These are phyloP conservation scores for Oldenlandia corymbosa DNA, from an alignment of 257 asterid genomes.

Conservation along the genomic window DNA sequence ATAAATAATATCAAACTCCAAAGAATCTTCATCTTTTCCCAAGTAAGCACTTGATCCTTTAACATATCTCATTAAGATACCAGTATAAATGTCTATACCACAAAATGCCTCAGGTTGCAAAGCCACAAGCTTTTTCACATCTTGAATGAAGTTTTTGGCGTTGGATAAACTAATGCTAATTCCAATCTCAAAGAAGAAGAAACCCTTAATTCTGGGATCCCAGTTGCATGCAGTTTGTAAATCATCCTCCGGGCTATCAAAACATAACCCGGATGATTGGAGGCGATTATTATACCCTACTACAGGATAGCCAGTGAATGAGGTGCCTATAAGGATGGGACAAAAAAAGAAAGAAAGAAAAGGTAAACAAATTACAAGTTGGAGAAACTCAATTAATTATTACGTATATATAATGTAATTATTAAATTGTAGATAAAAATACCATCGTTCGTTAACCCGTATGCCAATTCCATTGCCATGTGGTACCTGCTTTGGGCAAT, in stretches of 20 bases:
- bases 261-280: conserved; percentile 1
- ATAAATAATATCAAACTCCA: neutral
- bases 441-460: neutral
- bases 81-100: neutral
- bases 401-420: too few species aligned
- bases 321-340: neutral
- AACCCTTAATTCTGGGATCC: conserved; percentile 5
- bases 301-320: neutral
- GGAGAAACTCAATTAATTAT: too few species aligned
- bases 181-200: neutral
- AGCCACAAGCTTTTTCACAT: conserved; percentile 1
- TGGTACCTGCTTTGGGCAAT: neutral
- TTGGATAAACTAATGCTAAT: neutral
- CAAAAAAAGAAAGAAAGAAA: too few species aligned
- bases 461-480: neutral
- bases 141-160: neutral
- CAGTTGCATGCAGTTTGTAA: neutral
- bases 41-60: conserved; percentile 1
- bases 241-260: neutral
- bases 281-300: conserved; percentile 5
- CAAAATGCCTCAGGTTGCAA: neutral
- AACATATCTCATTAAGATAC: neutral
- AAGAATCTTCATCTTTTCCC: neutral
- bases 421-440: too few species aligned
- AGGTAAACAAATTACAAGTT: too few species aligned